These are phyloP conservation scores for Alnus rubra DNA, from an alignment of 306 rosid species.

Conservation along the genomic window DNA sequence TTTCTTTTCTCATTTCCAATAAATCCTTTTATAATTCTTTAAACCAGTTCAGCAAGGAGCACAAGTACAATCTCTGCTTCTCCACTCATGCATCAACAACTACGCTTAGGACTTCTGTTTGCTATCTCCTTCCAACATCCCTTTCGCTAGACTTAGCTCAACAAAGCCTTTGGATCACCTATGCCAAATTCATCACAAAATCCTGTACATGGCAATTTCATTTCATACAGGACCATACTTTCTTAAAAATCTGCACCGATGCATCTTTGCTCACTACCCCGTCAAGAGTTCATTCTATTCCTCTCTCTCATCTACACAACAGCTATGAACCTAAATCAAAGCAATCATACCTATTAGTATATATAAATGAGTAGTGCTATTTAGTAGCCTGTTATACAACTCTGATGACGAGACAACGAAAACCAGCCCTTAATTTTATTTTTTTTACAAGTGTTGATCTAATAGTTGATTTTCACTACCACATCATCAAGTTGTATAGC, in stretches of 20 bases:
- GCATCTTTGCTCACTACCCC: neutral
- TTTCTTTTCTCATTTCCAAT: neutral
- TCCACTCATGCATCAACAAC: neutral
- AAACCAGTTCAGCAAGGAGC: neutral
- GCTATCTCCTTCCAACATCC: neutral
- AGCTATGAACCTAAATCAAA: neutral
- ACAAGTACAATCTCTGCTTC: neutral
- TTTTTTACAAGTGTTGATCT: too few relatives aligned
- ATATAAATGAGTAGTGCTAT: neutral
- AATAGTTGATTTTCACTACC: too few relatives aligned
- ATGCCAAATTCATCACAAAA: neutral
- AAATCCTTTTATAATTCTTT: neutral
- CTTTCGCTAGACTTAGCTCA: neutral
- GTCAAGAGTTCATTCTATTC: neutral
- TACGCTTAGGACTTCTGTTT: neutral
- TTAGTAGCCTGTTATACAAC: too few relatives aligned
- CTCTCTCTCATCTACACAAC: neutral
- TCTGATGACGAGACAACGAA: too few relatives aligned
- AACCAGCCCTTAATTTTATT: too few relatives aligned
- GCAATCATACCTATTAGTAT: neutral
- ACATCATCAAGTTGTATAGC: too few relatives aligned
- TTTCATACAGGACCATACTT: neutral
- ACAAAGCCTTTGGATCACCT: neutral
- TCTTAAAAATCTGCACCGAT: neutral
- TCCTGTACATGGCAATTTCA: neutral